Evolutionary conservation across 139 green algal genomes (phyloP).

Genomic region (Picochlorum costavermella): DNA sequence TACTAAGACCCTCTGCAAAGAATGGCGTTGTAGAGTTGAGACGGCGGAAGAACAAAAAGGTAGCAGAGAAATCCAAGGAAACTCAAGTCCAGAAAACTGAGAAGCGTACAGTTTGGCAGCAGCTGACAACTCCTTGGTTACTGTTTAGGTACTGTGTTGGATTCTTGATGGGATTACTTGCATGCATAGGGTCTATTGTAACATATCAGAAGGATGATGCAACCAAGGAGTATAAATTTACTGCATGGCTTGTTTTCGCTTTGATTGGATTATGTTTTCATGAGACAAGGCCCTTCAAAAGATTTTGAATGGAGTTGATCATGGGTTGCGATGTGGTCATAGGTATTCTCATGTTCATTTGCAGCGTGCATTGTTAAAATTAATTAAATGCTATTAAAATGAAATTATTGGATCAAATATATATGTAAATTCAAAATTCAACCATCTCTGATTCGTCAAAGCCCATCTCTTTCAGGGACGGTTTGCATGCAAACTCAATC

Average conservation of each 20-base stretch:
- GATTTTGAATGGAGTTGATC: neutral
- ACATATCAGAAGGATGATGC: slow-evolving; percentile 17
- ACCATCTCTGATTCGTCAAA: slow-evolving; percentile 50
- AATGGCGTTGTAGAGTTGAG: too few relatives aligned
- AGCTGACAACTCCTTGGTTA: neutral
- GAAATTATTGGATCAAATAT: neutral
- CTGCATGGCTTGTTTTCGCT: neutral
- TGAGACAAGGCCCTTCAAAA: slow-evolving; percentile 3
- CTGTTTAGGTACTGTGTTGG: slow-evolving; percentile 17
- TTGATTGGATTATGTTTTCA: neutral
- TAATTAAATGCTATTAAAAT: neutral
- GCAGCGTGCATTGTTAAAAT: neutral
- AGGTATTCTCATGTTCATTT: too few relatives aligned
- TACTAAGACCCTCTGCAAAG: too few relatives aligned
- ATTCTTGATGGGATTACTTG: slow-evolving; percentile 3
- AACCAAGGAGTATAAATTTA: neutral
- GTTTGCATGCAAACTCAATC: slow-evolving; percentile 81
- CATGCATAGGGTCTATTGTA: slow-evolving; percentile 3
- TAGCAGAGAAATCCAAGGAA: too few relatives aligned
- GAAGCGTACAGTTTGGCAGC: neutral
- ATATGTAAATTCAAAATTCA: slow-evolving; percentile 35
- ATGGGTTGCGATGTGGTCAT: too few relatives aligned
- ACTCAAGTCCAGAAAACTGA: too few relatives aligned
- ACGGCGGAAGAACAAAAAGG: too few relatives aligned
- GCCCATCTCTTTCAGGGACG: slow-evolving; percentile 60